These are phyloP conservation scores for Tuber borchii DNA, from an alignment of 495 filamentous ascomycete species.

Conservation along the genomic window DNA sequence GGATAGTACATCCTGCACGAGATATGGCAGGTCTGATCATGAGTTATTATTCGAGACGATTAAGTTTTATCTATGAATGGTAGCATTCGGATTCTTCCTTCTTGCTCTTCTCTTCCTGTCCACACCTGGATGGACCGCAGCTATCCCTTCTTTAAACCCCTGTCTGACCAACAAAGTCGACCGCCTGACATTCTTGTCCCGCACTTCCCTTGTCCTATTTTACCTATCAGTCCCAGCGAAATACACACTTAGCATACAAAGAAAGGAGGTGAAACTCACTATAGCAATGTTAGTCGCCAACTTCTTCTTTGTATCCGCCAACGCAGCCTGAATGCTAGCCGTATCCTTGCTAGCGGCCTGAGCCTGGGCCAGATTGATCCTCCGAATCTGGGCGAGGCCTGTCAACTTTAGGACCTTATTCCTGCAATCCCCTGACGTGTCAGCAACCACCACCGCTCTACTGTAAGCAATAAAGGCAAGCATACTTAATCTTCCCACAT, in stretches of 20 bases:
- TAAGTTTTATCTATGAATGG: background rate
- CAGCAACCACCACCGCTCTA: background rate
- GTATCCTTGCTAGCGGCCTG: slow-evolving; percentile 14
- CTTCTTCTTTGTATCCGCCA: slow-evolving; percentile 15
- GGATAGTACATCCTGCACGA: background rate
- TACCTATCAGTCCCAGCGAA: background rate
- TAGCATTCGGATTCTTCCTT: background rate
- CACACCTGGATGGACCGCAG: too few species aligned
- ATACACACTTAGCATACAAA: background rate
- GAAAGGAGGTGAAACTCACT: slow-evolving; percentile 5
- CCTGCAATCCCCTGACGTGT: background rate
- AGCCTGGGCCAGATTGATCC: slow-evolving; percentile 12
- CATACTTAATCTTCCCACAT: slow-evolving; percentile 42
- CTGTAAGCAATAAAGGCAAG: background rate
- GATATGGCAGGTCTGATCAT: background rate
- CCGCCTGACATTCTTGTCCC: slow-evolving; percentile 7
- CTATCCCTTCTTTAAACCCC: background rate
- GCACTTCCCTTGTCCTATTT: slow-evolving; percentile 6
- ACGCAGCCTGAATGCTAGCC: background rate
- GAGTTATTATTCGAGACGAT: background rate
- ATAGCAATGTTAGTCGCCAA: slow-evolving; percentile 23
- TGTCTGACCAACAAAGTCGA: slow-evolving; percentile 18
- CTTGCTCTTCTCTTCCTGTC: background rate
- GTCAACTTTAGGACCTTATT: slow-evolving; percentile 25
- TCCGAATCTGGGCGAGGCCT: slow-evolving; percentile 8